These are phyloP conservation scores for Neurospora sp. DNA, from an alignment of 495 filamentous ascomycete genomes.

Conservation along the genomic window DNA sequence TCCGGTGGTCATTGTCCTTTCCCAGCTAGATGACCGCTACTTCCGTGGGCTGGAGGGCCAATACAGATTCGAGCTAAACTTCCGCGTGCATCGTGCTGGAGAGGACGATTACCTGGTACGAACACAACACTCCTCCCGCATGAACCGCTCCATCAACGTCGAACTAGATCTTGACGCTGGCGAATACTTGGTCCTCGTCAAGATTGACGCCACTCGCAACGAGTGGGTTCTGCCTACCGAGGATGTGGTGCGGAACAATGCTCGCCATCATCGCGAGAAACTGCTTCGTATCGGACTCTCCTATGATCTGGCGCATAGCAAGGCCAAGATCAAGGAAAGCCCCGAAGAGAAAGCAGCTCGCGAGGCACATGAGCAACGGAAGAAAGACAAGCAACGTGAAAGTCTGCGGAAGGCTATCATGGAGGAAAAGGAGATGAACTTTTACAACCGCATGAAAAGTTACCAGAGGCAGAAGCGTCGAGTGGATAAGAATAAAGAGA, in stretches of 20 bases:
- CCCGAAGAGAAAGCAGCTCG: constrained; percentile 50
- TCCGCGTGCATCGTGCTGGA: constrained; percentile 71
- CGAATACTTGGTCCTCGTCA: constrained; percentile 69
- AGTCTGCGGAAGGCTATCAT: constrained; percentile 20
- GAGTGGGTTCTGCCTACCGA: constrained; percentile 46
- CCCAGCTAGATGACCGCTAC: constrained; percentile 78
- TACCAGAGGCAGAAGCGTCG: constrained; percentile 5
- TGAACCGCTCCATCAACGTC: constrained; percentile 68
- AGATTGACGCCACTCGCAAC: constrained; percentile 59
- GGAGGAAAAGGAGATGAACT: constrained; percentile 15
- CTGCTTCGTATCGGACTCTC: constrained; percentile 69
- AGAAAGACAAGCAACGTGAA: constrained; percentile 42
- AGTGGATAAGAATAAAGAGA: constrained; percentile 8
- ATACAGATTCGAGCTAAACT: constrained; percentile 67
- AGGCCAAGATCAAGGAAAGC: constrained; percentile 57
- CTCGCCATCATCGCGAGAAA: constrained; percentile 61
- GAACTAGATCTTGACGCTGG: constrained; percentile 78
- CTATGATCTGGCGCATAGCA: constrained; percentile 78
- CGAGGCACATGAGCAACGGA: constrained; percentile 27
- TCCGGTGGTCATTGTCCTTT: constrained; percentile 69
- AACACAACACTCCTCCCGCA: constrained; percentile 57
- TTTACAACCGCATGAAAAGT: constrained; percentile 7
- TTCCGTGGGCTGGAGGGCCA: constrained; percentile 76
- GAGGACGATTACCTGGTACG: constrained; percentile 81
- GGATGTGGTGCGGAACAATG: constrained; percentile 55